Evolutionary conservation across 2,329 filamentous ascomycete genomes (phyloP).

Genomic region (Aureobasidium sp.): DNA sequence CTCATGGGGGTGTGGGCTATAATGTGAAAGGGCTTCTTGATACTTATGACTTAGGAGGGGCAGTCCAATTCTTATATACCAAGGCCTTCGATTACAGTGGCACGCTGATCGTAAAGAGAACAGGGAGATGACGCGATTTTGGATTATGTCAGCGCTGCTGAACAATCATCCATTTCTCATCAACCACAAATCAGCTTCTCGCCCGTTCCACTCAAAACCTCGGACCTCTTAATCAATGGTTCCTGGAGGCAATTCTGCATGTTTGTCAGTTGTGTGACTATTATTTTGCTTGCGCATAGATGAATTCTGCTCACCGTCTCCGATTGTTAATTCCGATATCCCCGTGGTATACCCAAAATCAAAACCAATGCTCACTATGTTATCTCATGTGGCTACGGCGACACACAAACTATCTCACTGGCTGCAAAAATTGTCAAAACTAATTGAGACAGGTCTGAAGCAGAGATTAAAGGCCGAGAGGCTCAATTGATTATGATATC

Average conservation of each 20-base stretch:
- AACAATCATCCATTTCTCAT: slow-evolving; percentile 8
- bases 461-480: neutral
- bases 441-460: too few species aligned
- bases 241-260: neutral
- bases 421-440: neutral
- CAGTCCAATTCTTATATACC: neutral
- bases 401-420: neutral
- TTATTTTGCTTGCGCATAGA: too few species aligned
- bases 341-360: neutral
- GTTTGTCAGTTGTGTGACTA: neutral
- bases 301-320: neutral
- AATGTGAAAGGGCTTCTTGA: neutral
- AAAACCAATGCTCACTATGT: neutral
- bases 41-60: neutral
- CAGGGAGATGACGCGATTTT: slow-evolving; percentile 1
- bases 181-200: neutral
- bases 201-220: neutral
- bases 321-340: neutral
- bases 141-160: slow-evolving; percentile 14
- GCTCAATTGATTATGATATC: neutral
- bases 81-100: neutral
- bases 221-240: neutral
- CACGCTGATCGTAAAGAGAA: neutral
- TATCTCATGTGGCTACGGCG: neutral
- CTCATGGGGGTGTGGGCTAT: neutral